These are phyloP conservation scores for Tulasnella sp. DNA, from an alignment of 768 basidiomycete species.

Conservation along the genomic window DNA sequence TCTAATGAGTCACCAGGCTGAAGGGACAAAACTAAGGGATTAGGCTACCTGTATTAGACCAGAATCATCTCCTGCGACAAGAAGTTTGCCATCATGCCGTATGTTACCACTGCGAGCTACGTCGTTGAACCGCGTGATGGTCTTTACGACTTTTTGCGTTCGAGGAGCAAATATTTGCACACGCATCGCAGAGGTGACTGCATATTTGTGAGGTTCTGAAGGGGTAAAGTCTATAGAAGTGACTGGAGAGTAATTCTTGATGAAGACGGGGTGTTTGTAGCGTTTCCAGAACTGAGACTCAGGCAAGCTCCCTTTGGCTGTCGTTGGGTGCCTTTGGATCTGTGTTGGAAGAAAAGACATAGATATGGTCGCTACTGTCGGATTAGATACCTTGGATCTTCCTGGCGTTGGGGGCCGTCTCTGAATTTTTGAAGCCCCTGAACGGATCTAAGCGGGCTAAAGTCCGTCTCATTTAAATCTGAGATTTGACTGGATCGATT, in stretches of 20 bases:
- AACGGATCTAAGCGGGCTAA: background rate
- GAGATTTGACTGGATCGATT: constrained; percentile 6
- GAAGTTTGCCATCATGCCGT: constrained; percentile 87
- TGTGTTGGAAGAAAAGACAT: constrained; percentile 83
- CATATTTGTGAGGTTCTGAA: constrained; percentile 85
- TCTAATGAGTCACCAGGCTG: background rate
- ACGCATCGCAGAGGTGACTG: constrained; percentile 88
- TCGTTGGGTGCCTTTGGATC: constrained; percentile 55
- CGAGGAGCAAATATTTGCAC: constrained; percentile 95
- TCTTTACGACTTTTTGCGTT: constrained; percentile 94
- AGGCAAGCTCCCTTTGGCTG: constrained; percentile 57
- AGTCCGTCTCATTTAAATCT: constrained; percentile 12
- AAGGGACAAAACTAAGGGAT: background rate
- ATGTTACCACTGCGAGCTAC: constrained; percentile 86
- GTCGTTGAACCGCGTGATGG: constrained; percentile 95
- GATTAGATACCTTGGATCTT: background rate
- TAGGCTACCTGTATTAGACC: constrained; percentile 69
- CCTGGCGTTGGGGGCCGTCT: background rate
- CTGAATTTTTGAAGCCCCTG: constrained; percentile 12
- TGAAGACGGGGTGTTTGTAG: constrained; percentile 85
- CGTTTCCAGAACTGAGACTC: constrained; percentile 85
- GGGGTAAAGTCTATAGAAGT: constrained; percentile 91
- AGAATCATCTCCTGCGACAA: constrained; percentile 92
- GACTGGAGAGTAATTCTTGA: constrained; percentile 95
- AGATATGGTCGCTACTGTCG: background rate